These are phyloP conservation scores for Hymenoscyphus salicellus DNA, from an alignment of 2,329 filamentous ascomycete genomes.

Conservation along the genomic window DNA sequence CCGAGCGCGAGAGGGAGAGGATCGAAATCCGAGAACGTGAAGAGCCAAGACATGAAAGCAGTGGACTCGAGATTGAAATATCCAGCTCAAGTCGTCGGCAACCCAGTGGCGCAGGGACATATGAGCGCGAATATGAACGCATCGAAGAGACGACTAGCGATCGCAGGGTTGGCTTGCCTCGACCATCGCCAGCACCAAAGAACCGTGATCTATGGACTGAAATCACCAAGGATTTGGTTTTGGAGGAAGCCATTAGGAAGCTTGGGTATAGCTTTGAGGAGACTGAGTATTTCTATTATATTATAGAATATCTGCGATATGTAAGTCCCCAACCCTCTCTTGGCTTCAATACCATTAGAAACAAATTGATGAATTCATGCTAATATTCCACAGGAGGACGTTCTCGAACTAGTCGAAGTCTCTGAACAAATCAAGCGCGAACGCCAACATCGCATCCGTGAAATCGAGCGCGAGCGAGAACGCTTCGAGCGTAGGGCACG, in stretches of 20 bases:
- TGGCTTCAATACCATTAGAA: background rate
- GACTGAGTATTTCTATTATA: constrained; percentile 84
- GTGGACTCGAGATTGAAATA: constrained; percentile 34
- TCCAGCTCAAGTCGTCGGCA: constrained; percentile 19
- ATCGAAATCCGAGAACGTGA: constrained; percentile 29
- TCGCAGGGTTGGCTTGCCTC: constrained; percentile 40
- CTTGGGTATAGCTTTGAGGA: constrained; percentile 87
- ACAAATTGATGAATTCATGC: constrained; percentile 18
- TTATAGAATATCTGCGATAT: constrained; percentile 85
- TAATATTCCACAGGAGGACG: constrained; percentile 67
- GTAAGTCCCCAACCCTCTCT: constrained; percentile 53
- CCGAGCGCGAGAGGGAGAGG: constrained; percentile 18
- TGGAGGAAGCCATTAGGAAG: constrained; percentile 80
- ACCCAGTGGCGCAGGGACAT: constrained; percentile 17
- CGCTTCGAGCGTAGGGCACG: constrained; percentile 52
- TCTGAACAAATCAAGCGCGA: constrained; percentile 76
- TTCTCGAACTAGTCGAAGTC: constrained; percentile 76
- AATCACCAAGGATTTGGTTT: constrained; percentile 88
- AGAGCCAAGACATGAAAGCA: constrained; percentile 23
- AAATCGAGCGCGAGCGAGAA: constrained; percentile 55
- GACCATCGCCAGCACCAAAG: constrained; percentile 28
- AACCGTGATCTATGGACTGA: constrained; percentile 85
- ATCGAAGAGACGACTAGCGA: constrained; percentile 52
- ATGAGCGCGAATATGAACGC: constrained; percentile 44
- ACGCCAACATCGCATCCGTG: constrained; percentile 50